A percentile compares a stretch with the other conserved stretches of the same genome.
These are phyloP conservation scores for Talaromyces sp. DNA, from an alignment of 2,329 filamentous ascomycete species.

Conservation along the genomic window DNA sequence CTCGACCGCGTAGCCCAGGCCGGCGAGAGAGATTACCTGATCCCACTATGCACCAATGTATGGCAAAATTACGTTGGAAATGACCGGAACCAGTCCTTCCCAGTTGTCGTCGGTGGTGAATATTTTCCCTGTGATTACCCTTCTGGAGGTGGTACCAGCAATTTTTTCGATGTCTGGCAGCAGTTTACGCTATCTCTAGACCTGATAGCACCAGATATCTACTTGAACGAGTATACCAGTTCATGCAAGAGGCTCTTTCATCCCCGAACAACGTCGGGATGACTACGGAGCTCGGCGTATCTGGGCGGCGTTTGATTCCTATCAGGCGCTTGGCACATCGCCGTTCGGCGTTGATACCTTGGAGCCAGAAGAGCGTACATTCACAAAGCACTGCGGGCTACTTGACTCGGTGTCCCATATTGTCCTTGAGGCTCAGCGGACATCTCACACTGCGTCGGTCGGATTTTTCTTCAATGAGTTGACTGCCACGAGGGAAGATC, in stretches of 20 bases:
- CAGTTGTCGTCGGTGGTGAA: not conserved
- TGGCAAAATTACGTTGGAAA: not conserved
- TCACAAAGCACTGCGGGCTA: conserved; percentile 38
- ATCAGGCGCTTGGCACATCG: conserved; percentile 27
- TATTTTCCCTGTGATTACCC: not conserved
- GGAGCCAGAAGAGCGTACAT: conserved; percentile 24
- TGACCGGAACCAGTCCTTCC: not conserved
- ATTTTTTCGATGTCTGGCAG: conserved; percentile 22
- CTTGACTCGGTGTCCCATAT: conserved; percentile 33
- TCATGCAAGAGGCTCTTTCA: conserved; percentile 45
- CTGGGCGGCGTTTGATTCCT: conserved; percentile 38
- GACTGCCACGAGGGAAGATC: conserved; percentile 19
- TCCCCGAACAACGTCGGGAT: conserved; percentile 48
- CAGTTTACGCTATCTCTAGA: conserved; percentile 44
- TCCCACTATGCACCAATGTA: not conserved
- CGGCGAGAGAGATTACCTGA: not conserved
- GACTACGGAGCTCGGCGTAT: conserved; percentile 42
- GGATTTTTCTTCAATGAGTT: conserved; percentile 41
- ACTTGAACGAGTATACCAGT: conserved; percentile 44
- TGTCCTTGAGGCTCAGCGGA: conserved; percentile 41
- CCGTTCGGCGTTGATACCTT: not conserved
- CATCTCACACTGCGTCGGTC: conserved; percentile 28
- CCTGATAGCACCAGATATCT: conserved; percentile 49
- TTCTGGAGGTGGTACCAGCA: not conserved
- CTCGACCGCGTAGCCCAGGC: not conserved